Evolutionary conservation across 176 grass and related monocot species (phyloP).

Genomic region (Bothriochloa decipiens): DNA sequence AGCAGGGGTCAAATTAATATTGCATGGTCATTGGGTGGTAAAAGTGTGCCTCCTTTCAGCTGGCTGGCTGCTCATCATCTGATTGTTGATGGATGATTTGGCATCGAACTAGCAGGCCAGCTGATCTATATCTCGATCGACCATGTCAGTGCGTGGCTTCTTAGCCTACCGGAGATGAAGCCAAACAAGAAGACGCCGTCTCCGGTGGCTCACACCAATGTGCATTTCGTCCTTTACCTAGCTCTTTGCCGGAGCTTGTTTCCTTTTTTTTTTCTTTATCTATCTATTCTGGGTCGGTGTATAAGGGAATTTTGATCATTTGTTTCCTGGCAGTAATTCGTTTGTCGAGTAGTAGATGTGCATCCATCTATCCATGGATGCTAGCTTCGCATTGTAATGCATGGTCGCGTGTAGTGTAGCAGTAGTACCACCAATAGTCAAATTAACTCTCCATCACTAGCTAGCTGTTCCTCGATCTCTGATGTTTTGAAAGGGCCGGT

Average conservation of each 20-base stretch:
- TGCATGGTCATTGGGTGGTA: slow-evolving; percentile 13
- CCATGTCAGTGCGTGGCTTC: neutral
- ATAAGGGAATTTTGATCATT: slow-evolving; percentile 48
- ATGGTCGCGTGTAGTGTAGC: neutral
- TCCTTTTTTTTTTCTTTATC: neutral
- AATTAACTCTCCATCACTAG: no score
- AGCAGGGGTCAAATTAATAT: neutral
- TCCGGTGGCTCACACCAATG: neutral
- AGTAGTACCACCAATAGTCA: neutral
- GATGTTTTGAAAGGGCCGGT: slow-evolving; percentile 54
- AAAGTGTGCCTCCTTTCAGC: slow-evolving; percentile 1
- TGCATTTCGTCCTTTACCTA: slow-evolving; percentile 35
- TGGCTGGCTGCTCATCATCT: slow-evolving; percentile 31
- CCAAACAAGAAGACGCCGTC: neutral
- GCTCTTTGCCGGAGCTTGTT: neutral
- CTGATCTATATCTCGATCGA: neutral
- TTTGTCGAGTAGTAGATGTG: neutral
- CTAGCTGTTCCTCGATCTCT: slow-evolving; percentile 19
- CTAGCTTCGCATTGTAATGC: slow-evolving; percentile 7
- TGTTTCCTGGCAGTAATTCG: neutral
- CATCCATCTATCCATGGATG: neutral
- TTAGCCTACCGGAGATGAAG: neutral
- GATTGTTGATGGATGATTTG: slow-evolving; percentile 26
- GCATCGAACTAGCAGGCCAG: neutral
- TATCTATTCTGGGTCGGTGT: slow-evolving; percentile 18